Evolutionary conservation across 495 filamentous ascomycete genomes (phyloP).

Genomic region (Cercophora scortea): DNA sequence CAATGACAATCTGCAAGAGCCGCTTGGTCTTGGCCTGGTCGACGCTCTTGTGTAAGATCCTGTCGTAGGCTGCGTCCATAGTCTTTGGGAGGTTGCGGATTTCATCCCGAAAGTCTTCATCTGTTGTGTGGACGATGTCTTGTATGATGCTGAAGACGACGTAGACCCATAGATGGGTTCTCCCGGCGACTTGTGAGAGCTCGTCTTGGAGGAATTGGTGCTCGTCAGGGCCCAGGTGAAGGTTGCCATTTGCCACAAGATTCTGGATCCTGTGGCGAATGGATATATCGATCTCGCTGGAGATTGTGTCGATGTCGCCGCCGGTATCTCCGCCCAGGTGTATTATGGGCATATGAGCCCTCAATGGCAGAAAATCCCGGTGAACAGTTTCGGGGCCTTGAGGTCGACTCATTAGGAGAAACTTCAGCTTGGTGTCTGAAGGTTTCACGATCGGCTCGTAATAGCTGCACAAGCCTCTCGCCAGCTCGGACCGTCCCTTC

Average conservation of each 20-base stretch:
- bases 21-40: background rate
- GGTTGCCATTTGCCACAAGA: background rate
- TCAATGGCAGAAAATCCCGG: constrained; percentile 16
- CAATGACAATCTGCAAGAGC: constrained; percentile 1
- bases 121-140: background rate
- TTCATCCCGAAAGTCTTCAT: background rate
- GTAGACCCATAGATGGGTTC: constrained; percentile 11
- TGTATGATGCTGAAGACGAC: constrained; percentile 2
- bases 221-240: constrained; percentile 1
- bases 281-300: constrained; percentile 7
- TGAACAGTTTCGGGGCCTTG: constrained; percentile 27
- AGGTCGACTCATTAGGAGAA: constrained; percentile 44
- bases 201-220: background rate
- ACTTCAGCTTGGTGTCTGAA: constrained; percentile 24
- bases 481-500: constrained; percentile 1
- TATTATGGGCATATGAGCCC: constrained; percentile 22
- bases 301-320: constrained; percentile 3
- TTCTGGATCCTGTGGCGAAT: background rate
- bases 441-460: too few relatives aligned
- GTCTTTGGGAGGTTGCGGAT: background rate
- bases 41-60: background rate
- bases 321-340: constrained; percentile 24
- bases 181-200: background rate
- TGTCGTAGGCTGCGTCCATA: background rate
- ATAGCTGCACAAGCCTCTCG: constrained; percentile 2